Conservation (phyloP, 2,329 filamentous ascomycete species). For the Verticillium nonalfalfae region DNA sequence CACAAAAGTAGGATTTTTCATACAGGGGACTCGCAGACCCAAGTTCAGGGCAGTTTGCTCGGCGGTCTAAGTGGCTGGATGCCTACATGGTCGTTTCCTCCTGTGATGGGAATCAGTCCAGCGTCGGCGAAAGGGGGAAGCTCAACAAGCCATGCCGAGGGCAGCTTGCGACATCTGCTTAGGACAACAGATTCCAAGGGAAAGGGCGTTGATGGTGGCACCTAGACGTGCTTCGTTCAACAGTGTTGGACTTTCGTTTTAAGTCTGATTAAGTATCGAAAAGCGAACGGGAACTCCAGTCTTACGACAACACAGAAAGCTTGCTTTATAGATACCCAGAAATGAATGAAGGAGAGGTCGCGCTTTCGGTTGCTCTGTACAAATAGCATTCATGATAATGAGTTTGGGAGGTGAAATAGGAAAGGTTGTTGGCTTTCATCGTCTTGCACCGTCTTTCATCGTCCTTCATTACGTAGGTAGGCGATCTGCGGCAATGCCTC, state of each 20-base stretch:
- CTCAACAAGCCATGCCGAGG: conserved; percentile 44
- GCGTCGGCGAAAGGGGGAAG: conserved; percentile 14
- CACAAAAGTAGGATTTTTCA: neutral
- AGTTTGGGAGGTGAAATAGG: neutral
- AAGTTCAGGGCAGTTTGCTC: conserved; percentile 21
- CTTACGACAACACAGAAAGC: neutral
- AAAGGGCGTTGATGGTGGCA: conserved; percentile 20
- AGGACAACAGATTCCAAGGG: conserved; percentile 24
- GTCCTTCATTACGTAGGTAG: no score
- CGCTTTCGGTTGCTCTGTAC: neutral
- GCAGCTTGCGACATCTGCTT: conserved; percentile 47
- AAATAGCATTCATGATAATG: neutral
- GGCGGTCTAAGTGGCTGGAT: conserved; percentile 39
- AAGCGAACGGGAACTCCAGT: neutral
- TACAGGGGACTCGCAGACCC: conserved; percentile 17
- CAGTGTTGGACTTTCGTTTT: neutral
- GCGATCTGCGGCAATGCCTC: no score
- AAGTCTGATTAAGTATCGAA: neutral
- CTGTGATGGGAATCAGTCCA: conserved; percentile 12
- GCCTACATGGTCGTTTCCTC: conserved; percentile 30
- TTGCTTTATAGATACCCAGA: neutral
- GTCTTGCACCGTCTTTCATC: no score
- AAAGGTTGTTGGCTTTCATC: neutral
- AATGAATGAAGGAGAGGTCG: neutral
- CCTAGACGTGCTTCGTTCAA: neutral